phyloP scores from a whole-genome alignment of 1,139 yeast species.

The Williopsis jadinii region DNA sequence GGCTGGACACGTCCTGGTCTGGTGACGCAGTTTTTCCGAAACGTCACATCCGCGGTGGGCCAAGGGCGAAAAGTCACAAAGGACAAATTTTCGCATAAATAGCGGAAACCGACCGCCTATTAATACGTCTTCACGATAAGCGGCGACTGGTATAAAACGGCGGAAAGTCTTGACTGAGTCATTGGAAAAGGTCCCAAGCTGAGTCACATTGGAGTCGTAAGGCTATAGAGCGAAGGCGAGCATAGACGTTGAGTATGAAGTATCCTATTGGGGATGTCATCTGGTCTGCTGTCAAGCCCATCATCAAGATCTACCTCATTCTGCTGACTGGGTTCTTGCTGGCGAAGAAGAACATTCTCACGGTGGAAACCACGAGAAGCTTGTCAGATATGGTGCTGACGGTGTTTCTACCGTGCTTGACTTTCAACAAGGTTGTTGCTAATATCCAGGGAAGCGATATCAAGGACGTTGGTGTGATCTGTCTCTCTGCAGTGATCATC shows the following conservation, averaged over 20 bases:
- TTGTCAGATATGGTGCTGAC: conserved; percentile 64
- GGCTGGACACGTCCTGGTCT: no score
- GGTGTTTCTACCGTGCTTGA: conserved; percentile 69
- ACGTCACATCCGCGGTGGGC: no score
- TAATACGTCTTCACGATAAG: no score
- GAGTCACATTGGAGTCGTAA: not conserved
- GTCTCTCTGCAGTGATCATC: conserved; percentile 7
- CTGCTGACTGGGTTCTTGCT: conserved; percentile 63
- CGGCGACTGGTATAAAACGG: no score
- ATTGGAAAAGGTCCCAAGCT: no score
- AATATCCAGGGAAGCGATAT: conserved; percentile 68
- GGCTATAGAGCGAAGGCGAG: not conserved
- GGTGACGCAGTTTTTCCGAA: no score
- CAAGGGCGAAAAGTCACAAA: no score
- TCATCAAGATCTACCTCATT: conserved; percentile 77
- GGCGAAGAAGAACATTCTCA: conserved; percentile 58
- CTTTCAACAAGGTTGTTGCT: conserved; percentile 68
- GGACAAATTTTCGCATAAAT: no score
- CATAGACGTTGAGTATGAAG: not conserved
- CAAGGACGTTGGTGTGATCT: conserved; percentile 63
- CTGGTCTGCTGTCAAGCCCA: conserved; percentile 83
- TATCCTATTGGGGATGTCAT: conserved; percentile 58
- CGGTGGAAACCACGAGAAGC: conserved; percentile 69
- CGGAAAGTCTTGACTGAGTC: no score
- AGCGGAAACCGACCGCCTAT: no score